These are phyloP conservation scores for Cucurbita moschata DNA, from an alignment of 306 rosid genomes.

Conservation along the genomic window DNA sequence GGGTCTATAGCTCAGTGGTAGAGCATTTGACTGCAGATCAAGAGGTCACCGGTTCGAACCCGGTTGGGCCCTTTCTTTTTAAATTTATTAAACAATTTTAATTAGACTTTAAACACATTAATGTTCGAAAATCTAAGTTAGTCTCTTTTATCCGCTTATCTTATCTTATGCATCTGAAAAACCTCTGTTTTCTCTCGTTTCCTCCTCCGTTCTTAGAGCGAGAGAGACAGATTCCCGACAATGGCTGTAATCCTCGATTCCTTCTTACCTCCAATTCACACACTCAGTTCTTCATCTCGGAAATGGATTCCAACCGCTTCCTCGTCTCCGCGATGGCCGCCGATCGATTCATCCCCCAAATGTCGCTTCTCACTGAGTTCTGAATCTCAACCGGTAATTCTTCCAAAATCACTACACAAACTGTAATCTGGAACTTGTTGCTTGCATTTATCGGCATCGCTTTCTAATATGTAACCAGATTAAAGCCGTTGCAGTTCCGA, in stretches of 20 bases:
- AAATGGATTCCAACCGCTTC: neutral
- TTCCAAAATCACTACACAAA: neutral
- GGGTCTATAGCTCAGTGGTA: too few relatives aligned
- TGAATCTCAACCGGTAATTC: slow-evolving; percentile 16
- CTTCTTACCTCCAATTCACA: slow-evolving; percentile 3
- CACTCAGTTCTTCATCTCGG: neutral
- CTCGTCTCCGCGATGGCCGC: neutral
- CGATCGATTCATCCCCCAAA: neutral
- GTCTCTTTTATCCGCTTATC: neutral
- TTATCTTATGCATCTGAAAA: neutral
- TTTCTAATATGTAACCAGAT: slow-evolving; percentile 59
- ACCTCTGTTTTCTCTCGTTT: too few relatives aligned
- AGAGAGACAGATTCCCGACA: neutral
- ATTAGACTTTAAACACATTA: too few relatives aligned
- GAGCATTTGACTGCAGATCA: too few relatives aligned
- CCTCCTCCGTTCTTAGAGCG: too few relatives aligned
- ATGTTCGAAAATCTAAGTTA: too few relatives aligned
- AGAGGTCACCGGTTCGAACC: too few relatives aligned
- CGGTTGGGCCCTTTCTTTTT: too few relatives aligned
- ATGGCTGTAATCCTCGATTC: slow-evolving; percentile 9
- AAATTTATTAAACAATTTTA: too few relatives aligned
- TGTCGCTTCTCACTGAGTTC: neutral
- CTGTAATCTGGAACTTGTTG: neutral
- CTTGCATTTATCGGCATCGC: neutral
- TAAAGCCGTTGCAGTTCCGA: slow-evolving; percentile 81